Evolutionary conservation across 352 stramenopile species (phyloP).

Genomic region (Globisporangium cylindrosporum): DNA sequence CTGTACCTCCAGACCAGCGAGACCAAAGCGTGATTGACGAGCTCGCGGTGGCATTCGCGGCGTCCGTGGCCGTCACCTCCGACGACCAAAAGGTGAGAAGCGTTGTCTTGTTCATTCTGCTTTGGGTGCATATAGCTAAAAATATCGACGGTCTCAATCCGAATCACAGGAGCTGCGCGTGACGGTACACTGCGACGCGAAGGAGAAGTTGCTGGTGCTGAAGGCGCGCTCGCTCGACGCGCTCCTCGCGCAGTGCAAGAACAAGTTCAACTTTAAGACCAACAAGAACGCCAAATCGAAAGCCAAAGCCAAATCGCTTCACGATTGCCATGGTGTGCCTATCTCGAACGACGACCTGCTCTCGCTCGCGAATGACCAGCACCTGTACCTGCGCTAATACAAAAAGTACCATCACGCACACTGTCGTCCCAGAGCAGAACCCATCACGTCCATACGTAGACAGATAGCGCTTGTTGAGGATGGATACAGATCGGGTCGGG

Average conservation of each 20-base stretch:
- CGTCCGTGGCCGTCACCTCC: conserved; percentile 15
- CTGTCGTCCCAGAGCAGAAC: too few species aligned
- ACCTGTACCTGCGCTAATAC: conserved; percentile 32
- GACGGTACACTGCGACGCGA: conserved; percentile 28
- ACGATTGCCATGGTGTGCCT: conserved; percentile 29
- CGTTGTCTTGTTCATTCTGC: neutral
- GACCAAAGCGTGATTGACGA: conserved; percentile 11
- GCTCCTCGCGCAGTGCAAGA: conserved; percentile 31
- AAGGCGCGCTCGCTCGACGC: conserved; percentile 29
- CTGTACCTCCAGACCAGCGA: neutral
- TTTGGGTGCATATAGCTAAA: neutral
- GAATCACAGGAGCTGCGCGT: conserved; percentile 28
- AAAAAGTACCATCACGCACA: neutral
- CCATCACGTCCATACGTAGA: too few species aligned
- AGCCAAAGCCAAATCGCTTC: conserved; percentile 15
- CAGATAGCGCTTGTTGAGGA: too few species aligned
- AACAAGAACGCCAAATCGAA: conserved; percentile 14
- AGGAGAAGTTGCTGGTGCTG: conserved; percentile 38
- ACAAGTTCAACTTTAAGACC: conserved; percentile 39
- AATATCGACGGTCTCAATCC: neutral
- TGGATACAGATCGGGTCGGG: too few species aligned
- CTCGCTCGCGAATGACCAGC: conserved; percentile 26
- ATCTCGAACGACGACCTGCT: conserved; percentile 25
- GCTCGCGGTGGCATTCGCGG: conserved; percentile 22
- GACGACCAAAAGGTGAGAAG: conserved; percentile 9